These are phyloP conservation scores for Macrolepiota dolichaula DNA, from an alignment of 768 basidiomycete genomes.

Conservation along the genomic window DNA sequence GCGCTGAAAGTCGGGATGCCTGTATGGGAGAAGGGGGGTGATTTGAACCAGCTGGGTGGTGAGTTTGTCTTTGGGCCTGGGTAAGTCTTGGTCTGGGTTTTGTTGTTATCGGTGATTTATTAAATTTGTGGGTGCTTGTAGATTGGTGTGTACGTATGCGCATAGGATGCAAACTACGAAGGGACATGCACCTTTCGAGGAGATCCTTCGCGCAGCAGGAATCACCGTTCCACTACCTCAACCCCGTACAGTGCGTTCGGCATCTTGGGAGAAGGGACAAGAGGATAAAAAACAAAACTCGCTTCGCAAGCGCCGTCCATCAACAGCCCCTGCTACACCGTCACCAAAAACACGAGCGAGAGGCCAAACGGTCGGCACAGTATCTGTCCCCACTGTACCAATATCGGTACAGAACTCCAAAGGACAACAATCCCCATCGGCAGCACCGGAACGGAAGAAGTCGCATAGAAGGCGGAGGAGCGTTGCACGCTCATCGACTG, in stretches of 20 bases:
- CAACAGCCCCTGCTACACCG: not conserved
- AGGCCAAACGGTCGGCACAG: not conserved
- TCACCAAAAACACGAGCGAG: not conserved
- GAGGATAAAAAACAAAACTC: not conserved
- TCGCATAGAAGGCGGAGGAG: slow-evolving; percentile 2
- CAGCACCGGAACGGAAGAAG: not conserved
- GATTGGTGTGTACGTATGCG: slow-evolving; percentile 66
- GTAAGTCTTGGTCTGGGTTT: slow-evolving; percentile 22
- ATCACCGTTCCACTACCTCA: slow-evolving; percentile 16
- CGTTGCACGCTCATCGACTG: not conserved
- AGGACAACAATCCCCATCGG: not conserved
- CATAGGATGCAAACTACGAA: slow-evolving; percentile 82
- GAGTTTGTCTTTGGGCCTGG: slow-evolving; percentile 67
- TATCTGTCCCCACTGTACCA: not conserved
- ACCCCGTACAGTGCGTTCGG: not conserved
- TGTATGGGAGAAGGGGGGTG: slow-evolving; percentile 76
- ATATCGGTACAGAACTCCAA: not conserved
- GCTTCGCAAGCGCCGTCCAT: not conserved
- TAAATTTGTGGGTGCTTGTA: slow-evolving; percentile 24
- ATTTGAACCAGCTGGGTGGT: slow-evolving; percentile 79
- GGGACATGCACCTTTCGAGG: slow-evolving; percentile 69
- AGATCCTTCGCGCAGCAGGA: slow-evolving; percentile 61
- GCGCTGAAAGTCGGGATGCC: slow-evolving; percentile 77
- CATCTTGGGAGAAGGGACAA: not conserved
- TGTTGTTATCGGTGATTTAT: not conserved